phyloP scores from a whole-genome alignment of 2,329 filamentous ascomycete genomes.

The Podosphaera aphanis region DNA sequence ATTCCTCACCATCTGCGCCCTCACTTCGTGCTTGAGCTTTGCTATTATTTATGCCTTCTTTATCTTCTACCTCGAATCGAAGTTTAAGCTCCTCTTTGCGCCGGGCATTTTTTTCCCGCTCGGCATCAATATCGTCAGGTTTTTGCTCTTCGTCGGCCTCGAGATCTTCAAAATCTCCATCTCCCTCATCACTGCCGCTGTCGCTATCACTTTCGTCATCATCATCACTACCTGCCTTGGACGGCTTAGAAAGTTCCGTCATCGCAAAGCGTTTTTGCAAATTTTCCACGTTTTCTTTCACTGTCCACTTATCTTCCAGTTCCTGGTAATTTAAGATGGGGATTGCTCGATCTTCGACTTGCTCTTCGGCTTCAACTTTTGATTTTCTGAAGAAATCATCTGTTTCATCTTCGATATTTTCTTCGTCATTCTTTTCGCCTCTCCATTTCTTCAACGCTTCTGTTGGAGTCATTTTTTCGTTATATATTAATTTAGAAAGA shows the following conservation, averaged over 20 bases:
- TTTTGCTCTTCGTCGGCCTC: slow-evolving; percentile 47
- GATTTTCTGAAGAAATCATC: slow-evolving; percentile 42
- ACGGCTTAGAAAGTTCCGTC: slow-evolving; percentile 33
- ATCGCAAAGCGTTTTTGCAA: slow-evolving; percentile 57
- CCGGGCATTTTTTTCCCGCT: slow-evolving; percentile 73
- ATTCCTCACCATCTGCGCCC: slow-evolving; percentile 48
- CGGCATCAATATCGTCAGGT: slow-evolving; percentile 42
- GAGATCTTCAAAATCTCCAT: slow-evolving; percentile 67
- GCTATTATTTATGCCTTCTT: slow-evolving; percentile 85
- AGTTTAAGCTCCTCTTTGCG: slow-evolving; percentile 86
- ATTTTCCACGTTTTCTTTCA: slow-evolving; percentile 51
- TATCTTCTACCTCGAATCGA: slow-evolving; percentile 90
- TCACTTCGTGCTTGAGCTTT: slow-evolving; percentile 55
- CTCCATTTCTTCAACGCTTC: slow-evolving; percentile 64
- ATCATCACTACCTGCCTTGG: slow-evolving; percentile 25
- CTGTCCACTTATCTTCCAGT: slow-evolving; percentile 66
- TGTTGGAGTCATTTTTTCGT: slow-evolving; percentile 48
- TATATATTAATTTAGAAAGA: slow-evolving; percentile 72
- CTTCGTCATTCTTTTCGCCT: slow-evolving; percentile 36
- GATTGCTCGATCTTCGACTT: slow-evolving; percentile 54
- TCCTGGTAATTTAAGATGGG: slow-evolving; percentile 60
- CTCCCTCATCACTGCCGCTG: slow-evolving; percentile 42
- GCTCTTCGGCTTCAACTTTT: slow-evolving; percentile 41
- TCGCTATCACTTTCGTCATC: slow-evolving; percentile 21
- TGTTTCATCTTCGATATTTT: slow-evolving; percentile 33